phyloP scores from a whole-genome alignment of 306 rosid genomes.

The Trifolium pratense region DNA sequence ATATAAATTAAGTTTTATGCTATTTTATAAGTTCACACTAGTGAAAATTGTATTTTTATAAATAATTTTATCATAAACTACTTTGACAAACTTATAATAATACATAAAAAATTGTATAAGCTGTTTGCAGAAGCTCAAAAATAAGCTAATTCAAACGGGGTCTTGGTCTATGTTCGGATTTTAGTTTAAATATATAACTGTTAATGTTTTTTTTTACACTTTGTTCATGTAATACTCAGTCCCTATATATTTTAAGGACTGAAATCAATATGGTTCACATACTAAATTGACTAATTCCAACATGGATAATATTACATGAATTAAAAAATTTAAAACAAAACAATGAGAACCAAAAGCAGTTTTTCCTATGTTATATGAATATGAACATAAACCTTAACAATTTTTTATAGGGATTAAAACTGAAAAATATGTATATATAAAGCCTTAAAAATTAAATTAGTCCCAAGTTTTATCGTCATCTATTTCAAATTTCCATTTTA shows the following conservation, averaged over 20 bases:
- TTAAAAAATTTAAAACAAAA: not conserved
- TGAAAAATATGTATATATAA: not conserved
- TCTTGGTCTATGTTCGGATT: not conserved
- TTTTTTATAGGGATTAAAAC: not conserved
- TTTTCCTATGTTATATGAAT: not conserved
- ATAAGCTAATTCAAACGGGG: too few species aligned
- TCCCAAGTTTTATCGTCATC: conserved; percentile 9
- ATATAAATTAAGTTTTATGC: too few species aligned
- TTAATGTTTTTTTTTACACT: not conserved
- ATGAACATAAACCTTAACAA: not conserved
- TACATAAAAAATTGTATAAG: too few species aligned
- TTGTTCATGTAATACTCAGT: not conserved
- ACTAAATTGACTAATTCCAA: not conserved
- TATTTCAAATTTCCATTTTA: conserved; percentile 18
- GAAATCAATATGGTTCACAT: not conserved
- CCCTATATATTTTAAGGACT: not conserved
- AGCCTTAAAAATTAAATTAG: conserved; percentile 5
- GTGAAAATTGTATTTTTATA: too few species aligned
- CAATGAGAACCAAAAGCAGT: not conserved
- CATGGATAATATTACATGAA: not conserved
- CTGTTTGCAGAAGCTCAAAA: too few species aligned
- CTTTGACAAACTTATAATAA: too few species aligned
- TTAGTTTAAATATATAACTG: not conserved
- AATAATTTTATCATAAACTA: too few species aligned
- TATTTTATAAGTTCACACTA: too few species aligned